Base-by-base conservation (phyloP, 805 yeast species). In the Peterozyma toletana region DNA sequence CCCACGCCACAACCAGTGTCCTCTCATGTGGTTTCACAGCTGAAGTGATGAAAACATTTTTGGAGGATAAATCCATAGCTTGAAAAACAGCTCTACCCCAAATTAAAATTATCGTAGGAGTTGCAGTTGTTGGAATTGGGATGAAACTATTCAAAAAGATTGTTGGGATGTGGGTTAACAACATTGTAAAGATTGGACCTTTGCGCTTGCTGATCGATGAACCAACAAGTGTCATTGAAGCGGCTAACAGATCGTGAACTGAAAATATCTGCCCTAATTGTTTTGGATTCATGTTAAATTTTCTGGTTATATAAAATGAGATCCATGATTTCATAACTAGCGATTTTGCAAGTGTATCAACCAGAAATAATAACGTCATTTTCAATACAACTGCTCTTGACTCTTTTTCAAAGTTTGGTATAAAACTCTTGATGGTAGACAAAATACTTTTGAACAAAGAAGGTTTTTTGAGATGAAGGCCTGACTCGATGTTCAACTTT, bases 11-110 rank as follows among this genome's bases (percentile, higher is more conserved):
- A 1, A 69, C 71, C 1, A 70, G 65, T 2, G 75, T 68, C 40
- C 75, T 53, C 43, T 67, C 70, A 30, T 57, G 52, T 27, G 67
- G 67, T 5, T 66, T 57, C 5, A 67, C 67, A 30, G 67, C 57
- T 0, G 73, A 55, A 9, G 74, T 70, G 17, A 71, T 57, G 47
- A 71, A 70, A 4, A 71, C 73, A 39, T 68, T 71, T 43, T 72
- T 72, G 9, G 77, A 71, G 1, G 75, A 73, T 29, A 66, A 59
- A 48, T 72, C 78, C 76, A 72, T 70, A 18, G 70, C 57, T 48
- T 70, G 70, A 33, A 71, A 66, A 2, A 62, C 50, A 1, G 71
- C 63, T 52, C 75, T 58, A 11, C 62, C 46, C 3, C 68, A 48
- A 36, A 66, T 46, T 3, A 65, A 53, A 11, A 58, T 49, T 41